These are phyloP conservation scores for Exophiala lecanii-corni DNA, from an alignment of 2,329 filamentous ascomycete genomes.

Conservation along the genomic window DNA sequence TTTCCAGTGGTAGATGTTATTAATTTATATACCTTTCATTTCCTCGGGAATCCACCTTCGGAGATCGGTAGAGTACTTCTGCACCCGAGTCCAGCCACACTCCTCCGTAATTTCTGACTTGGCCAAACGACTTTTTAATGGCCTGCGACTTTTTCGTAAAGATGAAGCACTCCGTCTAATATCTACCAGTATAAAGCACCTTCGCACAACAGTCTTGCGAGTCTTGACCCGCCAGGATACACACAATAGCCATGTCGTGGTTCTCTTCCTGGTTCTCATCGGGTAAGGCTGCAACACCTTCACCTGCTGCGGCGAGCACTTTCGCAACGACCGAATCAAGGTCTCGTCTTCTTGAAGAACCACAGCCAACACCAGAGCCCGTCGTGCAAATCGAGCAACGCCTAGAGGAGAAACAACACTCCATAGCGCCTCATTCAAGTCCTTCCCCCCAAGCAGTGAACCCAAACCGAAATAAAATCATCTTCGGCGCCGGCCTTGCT, in stretches of 20 bases:
- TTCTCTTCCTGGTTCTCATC: slow-evolving; percentile 22
- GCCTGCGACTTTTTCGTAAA: no score
- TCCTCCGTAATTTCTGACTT: no score
- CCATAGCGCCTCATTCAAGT: slow-evolving; percentile 5
- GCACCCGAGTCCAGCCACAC: no score
- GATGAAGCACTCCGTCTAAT: no score
- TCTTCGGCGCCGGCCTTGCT: slow-evolving; percentile 69
- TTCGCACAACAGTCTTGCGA: no score
- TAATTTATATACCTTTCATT: no score
- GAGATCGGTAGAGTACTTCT: no score
- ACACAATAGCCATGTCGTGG: slow-evolving; percentile 29
- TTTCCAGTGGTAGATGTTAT: no score
- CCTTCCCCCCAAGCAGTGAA: slow-evolving; percentile 13
- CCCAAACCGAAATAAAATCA: slow-evolving; percentile 50
- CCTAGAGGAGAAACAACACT: slow-evolving; percentile 2
- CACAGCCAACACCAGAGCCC: slow-evolving; percentile 4
- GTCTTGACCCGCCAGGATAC: no score
- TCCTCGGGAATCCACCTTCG: no score
- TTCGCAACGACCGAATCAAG: slow-evolving; percentile 9
- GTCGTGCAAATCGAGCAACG: slow-evolving; percentile 14
- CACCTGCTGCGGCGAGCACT: slow-evolving; percentile 1
- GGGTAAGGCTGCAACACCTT: slow-evolving; percentile 9
- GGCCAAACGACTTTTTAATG: no score
- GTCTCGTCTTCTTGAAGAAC: slow-evolving; percentile 20
- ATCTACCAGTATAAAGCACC: no score